Evolutionary conservation across 345 rosid species (phyloP), one percentile per base, ranked within the genome.

Genomic region (Fremontodendron californicum): DNA sequence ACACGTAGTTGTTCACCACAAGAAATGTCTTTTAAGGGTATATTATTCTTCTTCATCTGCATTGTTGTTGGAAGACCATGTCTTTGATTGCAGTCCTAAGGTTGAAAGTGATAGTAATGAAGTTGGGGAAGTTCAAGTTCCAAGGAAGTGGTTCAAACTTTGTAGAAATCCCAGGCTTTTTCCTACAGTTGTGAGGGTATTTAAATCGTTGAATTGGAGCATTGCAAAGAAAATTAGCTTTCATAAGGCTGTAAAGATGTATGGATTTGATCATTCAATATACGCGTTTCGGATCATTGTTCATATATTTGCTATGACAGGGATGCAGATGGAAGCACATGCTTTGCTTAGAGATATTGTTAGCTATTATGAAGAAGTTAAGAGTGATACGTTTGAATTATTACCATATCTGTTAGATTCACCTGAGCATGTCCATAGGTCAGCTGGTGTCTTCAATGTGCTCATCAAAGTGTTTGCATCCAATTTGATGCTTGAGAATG

Each of bases 391-490:
- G 81, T 78, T 51, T 23, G 84, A 77, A 35, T 71, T 89, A 69
- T 78, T 78, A 54, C 81, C 80, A 33, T 52, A 51, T 62, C 62
- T 89, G 64, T 68, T 86, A 42, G 86, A 78, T 74, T 85, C 82
- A 4, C 70, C 70, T 48, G 71, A 57, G 16, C 19, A 67, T 75
- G 78, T 65, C 46, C 71, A 31, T 13, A 73, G 73, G 66, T 77
- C 81, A 27, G 46, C 45, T 49, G 39, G 54, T 75, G 75, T 86
- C 33, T 68, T 62, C 40, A 74, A 84, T 84, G 83, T 65, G 61
- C 83, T 89, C 63, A 79, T 89, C 61, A 84, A 84, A 78, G 87
- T 85, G 51, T 83, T 88, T 73, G 88, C 90, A 1, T 87, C 84
- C 48, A 85, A 84, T 78, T 77, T 78, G 29, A 74, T 81, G 91